Evolutionary conservation across 83 land plant species (phyloP), one percentile per base, ranked within the genome.

Genomic region (Diphasiastrum complanatum): DNA sequence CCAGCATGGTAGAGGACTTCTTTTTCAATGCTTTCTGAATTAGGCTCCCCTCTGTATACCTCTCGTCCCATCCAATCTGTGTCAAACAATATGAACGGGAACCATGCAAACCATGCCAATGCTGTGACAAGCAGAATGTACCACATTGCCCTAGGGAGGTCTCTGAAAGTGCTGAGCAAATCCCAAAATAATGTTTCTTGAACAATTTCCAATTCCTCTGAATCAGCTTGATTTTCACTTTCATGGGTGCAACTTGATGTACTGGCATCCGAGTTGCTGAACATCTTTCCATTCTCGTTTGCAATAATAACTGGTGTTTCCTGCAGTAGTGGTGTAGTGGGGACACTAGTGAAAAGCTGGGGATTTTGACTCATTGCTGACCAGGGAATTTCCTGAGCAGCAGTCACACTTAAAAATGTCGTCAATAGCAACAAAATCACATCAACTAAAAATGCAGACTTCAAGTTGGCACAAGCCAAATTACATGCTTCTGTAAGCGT

Each of bases 51-150:
- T 52, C 78, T 67, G 71, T 87, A 87, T 28, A 91, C 82, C 27
- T 91, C 97, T 18, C 97, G 73, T 38, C 97, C 95, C 90, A 91
- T 87, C 97, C 97, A 91, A 61, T 91, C 95, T 50, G 97, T 91
- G 67, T 91, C 97, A 65, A 77, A 91, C 6, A 91, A 87, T 26
- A 73, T 56, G 76, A 91, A 91, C 1, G 97, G 97, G 62, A 91
- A 91, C 97, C 97, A 91, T 23, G 90, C 97, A 35, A 91, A 45
- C 97, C 97, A 91, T 10, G 85, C 85, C 20, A 91, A 67, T 23
- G 87, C 84, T 29, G 87, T 85, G 16, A 85, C 82, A 63, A 74
- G 35, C 40, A 91, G 70, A 41, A 87, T 71, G 35, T 82, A 72
- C 90, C 83, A 82, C 71, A 91, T 68, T 19, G 82, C 55, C 0